Evolutionary conservation across 1,284 basidiomycete genomes (phyloP).

Genomic region (Microbotryum scabiosae): DNA sequence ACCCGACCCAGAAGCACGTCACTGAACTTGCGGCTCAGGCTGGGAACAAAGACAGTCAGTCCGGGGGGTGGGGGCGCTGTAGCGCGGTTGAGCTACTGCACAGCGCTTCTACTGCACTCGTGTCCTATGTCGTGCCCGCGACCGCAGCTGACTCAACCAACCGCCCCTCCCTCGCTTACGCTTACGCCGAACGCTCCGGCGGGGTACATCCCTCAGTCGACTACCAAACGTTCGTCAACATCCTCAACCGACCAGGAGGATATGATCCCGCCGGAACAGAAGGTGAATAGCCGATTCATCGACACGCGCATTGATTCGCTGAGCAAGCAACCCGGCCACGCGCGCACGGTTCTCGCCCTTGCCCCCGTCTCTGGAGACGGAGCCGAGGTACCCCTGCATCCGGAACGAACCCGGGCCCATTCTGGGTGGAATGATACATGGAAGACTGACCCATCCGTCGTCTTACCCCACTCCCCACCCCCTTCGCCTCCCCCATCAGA

Average conservation of each 20-base stretch:
- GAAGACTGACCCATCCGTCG: background rate
- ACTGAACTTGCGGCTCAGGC: conserved; percentile 59
- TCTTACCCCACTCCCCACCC: background rate
- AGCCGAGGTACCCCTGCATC: too few relatives aligned
- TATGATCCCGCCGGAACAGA: conserved; percentile 93
- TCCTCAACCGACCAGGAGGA: conserved; percentile 89
- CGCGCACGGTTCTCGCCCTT: background rate
- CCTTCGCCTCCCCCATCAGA: conserved; percentile 49
- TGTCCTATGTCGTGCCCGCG: too few relatives aligned
- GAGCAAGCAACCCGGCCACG: background rate
- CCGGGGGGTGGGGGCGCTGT: too few relatives aligned
- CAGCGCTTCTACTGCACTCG: too few relatives aligned
- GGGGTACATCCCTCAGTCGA: conserved; percentile 51
- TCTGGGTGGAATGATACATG: too few relatives aligned
- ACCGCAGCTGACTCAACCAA: background rate
- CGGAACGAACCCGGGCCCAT: too few relatives aligned
- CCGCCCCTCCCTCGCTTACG: background rate
- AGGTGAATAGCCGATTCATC: conserved; percentile 47
- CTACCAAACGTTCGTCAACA: conserved; percentile 79
- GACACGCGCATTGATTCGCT: background rate
- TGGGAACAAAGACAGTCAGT: conserved; percentile 16
- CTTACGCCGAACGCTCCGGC: too few relatives aligned
- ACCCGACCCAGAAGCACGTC: conserved; percentile 95
- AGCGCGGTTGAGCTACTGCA: too few relatives aligned
- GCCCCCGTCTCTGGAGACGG: background rate